Evolutionary conservation across 352 stramenopile species (phyloP).

Genomic region (Phytophthora pini): DNA sequence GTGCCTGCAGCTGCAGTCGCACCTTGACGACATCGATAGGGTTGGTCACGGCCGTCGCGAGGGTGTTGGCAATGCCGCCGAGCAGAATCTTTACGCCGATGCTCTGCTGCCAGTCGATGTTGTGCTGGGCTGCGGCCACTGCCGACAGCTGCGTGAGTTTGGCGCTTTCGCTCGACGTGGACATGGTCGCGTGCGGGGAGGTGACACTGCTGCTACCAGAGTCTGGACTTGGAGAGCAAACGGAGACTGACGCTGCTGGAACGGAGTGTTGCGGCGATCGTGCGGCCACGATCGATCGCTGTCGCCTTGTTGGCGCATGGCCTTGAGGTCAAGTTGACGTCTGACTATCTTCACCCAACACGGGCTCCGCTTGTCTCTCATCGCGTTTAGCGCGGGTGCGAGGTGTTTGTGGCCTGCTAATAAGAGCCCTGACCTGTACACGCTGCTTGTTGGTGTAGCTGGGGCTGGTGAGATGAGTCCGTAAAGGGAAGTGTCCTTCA

Average conservation of each 20-base stretch:
- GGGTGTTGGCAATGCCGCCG: conserved; percentile 69
- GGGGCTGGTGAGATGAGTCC: neutral
- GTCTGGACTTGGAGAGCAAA: conserved; percentile 20
- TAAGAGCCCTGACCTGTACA: conserved; percentile 3
- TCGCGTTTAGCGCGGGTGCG: conserved; percentile 1
- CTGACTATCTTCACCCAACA: conserved; percentile 27
- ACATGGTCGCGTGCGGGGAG: conserved; percentile 10
- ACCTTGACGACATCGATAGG: conserved; percentile 78
- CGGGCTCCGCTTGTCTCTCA: conserved; percentile 6
- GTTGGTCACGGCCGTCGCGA: conserved; percentile 59
- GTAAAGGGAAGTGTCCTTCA: neutral
- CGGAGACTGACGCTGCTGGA: conserved; percentile 21
- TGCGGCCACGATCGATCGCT: conserved; percentile 14
- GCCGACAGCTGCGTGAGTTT: conserved; percentile 25
- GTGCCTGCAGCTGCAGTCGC: conserved; percentile 65
- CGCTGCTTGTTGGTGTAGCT: neutral
- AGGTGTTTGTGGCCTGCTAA: neutral
- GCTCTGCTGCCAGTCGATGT: conserved; percentile 56
- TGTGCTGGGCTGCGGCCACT: conserved; percentile 25
- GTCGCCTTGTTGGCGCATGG: conserved; percentile 13
- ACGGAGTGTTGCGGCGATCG: conserved; percentile 13
- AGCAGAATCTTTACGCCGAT: conserved; percentile 68
- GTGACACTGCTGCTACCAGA: neutral
- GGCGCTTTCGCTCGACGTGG: conserved; percentile 21
- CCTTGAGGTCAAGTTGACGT: conserved; percentile 20